phyloP scores from a whole-genome alignment of 768 basidiomycete genomes.

The Collybia sp. region DNA sequence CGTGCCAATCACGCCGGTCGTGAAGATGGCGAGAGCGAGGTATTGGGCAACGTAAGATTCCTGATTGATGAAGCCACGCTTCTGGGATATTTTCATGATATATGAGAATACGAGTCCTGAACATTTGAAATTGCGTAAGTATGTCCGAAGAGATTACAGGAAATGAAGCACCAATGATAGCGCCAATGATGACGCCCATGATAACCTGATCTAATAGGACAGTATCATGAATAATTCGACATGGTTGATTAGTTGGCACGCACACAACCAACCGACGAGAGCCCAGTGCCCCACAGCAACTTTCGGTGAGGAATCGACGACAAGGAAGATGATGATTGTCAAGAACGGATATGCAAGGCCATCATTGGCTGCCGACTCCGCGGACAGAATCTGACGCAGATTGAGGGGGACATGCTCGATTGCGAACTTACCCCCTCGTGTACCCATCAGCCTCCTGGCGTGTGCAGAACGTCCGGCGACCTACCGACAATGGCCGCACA shows the following conservation, averaged over 20 bases:
- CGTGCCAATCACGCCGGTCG: slow-evolving; percentile 72
- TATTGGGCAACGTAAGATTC: slow-evolving; percentile 90
- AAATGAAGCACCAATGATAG: slow-evolving; percentile 22
- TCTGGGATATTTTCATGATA: slow-evolving; percentile 68
- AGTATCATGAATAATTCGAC: background rate
- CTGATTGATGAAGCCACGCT: slow-evolving; percentile 61
- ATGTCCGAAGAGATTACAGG: background rate
- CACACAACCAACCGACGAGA: slow-evolving; percentile 79
- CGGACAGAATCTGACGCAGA: slow-evolving; percentile 28
- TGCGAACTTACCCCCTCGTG: slow-evolving; percentile 65
- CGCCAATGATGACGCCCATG: slow-evolving; percentile 67
- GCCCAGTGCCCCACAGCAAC: slow-evolving; percentile 83
- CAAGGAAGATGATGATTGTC: slow-evolving; percentile 80
- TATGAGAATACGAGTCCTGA: slow-evolving; percentile 64
- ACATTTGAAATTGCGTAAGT: background rate
- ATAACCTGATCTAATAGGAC: slow-evolving; percentile 68
- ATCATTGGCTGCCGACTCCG: slow-evolving; percentile 94
- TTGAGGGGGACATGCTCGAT: slow-evolving; percentile 65
- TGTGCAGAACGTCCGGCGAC: slow-evolving; percentile 9
- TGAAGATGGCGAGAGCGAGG: slow-evolving; percentile 67
- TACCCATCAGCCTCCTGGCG: background rate
- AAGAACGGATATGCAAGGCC: slow-evolving; percentile 95
- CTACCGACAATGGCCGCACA: slow-evolving; percentile 76
- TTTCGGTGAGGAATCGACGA: slow-evolving; percentile 55
- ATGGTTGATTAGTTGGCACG: slow-evolving; percentile 13